phyloP scores from a whole-genome alignment of 2,329 filamentous ascomycete species.

The Microdochium nivale region DNA sequence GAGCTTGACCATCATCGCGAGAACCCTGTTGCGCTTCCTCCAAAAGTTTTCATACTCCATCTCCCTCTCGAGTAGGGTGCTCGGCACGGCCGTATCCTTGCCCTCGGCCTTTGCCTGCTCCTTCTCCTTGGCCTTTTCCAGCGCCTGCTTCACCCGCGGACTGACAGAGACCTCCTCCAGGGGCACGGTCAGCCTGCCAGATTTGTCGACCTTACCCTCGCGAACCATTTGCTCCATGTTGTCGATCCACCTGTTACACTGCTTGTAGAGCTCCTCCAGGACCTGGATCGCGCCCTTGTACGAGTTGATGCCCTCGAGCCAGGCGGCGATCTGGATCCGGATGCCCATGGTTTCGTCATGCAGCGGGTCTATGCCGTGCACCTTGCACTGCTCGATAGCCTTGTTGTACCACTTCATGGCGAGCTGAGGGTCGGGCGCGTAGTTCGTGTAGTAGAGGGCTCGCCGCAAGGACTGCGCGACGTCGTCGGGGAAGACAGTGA shows the following conservation, averaged over 20 bases:
- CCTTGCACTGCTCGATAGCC: constrained; percentile 64
- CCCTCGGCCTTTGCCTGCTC: constrained; percentile 5
- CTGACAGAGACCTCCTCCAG: constrained; percentile 2
- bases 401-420: constrained; percentile 79
- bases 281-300: constrained; percentile 65
- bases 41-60: constrained; percentile 38
- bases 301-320: constrained; percentile 71
- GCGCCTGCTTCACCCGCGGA: constrained; percentile 4
- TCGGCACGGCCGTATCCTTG: constrained; percentile 8
- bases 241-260: constrained; percentile 56
- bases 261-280: constrained; percentile 64
- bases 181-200: constrained; percentile 20
- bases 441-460: constrained; percentile 80
- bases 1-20: constrained; percentile 67
- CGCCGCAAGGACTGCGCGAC: constrained; percentile 72
- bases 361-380: constrained; percentile 75
- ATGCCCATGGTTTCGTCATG: constrained; percentile 88
- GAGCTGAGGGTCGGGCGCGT: constrained; percentile 62
- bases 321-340: constrained; percentile 69
- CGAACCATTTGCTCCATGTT: constrained; percentile 40
- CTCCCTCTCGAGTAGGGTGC: constrained; percentile 24
- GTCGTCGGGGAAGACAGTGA: constrained; percentile 54
- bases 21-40: constrained; percentile 53
- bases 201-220: constrained; percentile 35
- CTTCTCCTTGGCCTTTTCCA: constrained; percentile 9